Conservation (phyloP, 108 stramenopile genomes). For the Fistulifera pelliculosa region DNA sequence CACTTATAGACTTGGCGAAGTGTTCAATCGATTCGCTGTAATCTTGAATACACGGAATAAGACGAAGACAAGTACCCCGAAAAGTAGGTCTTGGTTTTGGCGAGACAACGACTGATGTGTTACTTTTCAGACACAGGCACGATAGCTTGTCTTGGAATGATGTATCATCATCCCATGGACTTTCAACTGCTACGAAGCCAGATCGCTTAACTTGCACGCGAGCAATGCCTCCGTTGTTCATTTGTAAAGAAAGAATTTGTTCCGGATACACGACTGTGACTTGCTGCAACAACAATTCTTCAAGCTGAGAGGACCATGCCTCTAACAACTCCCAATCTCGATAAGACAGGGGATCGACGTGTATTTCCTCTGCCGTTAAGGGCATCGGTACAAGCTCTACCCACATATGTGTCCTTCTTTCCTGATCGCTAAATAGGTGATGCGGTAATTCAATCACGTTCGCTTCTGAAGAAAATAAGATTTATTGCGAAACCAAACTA, state of each 20-base stretch:
- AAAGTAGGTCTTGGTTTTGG: background rate
- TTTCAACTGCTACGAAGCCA: background rate
- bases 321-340: slow-evolving; percentile 76
- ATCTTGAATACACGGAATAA: no score
- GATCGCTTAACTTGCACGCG: slow-evolving; percentile 18
- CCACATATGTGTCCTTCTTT: background rate
- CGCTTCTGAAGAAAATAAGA: slow-evolving; percentile 17
- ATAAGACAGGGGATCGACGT: slow-evolving; percentile 50
- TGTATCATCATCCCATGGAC: background rate
- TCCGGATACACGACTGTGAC: slow-evolving; percentile 50
- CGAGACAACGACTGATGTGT: background rate
- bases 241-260: slow-evolving; percentile 37
- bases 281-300: slow-evolving; percentile 57
- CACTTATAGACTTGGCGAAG: no score
- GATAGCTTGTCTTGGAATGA: no score
- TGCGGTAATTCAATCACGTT: background rate
- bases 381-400: background rate
- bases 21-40: no score
- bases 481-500: background rate
- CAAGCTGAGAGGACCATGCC: slow-evolving; percentile 46
- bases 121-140: background rate
- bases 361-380: slow-evolving; percentile 23
- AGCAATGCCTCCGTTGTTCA: slow-evolving; percentile 11
- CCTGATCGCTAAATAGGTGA: slow-evolving; percentile 7
- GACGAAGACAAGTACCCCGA: background rate